phyloP scores from a whole-genome alignment of 73 alveolate genomes.

The Paramecium sonneborni region DNA sequence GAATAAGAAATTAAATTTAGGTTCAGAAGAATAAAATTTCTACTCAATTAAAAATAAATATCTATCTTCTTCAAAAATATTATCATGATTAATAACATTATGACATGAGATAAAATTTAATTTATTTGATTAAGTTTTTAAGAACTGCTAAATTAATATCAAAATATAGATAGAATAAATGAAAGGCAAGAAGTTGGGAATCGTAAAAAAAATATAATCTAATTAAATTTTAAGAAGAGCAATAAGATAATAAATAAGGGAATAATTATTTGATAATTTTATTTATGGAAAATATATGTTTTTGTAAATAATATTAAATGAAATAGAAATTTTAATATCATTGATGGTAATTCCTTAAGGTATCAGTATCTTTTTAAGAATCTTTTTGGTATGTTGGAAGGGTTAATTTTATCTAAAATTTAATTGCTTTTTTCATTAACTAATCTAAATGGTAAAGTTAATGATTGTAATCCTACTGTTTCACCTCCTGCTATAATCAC shows the following conservation, averaged over 20 bases:
- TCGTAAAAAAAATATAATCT: too few species aligned
- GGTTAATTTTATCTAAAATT: not conserved
- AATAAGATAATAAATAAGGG: not conserved
- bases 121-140: not conserved
- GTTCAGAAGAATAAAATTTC: not conserved
- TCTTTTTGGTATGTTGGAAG: conserved; percentile 10
- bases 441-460: not conserved
- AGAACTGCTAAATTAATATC: not conserved
- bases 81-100: not conserved
- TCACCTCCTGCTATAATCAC: not conserved
- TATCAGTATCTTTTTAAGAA: not conserved
- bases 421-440: not conserved
- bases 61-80: not conserved
- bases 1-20: too few species aligned
- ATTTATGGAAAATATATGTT: not conserved
- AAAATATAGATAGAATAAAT: too few species aligned
- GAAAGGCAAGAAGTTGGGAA: too few species aligned
- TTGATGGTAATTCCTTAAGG: not conserved
- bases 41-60: not conserved
- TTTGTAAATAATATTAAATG: not conserved
- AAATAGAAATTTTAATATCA: not conserved
- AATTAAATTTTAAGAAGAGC: too few species aligned
- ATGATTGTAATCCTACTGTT: not conserved
- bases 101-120: not conserved
- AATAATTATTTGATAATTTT: not conserved